Evolutionary conservation across 176 grass and related monocot species (phyloP).

Genomic region (Ensete ventricosum): DNA sequence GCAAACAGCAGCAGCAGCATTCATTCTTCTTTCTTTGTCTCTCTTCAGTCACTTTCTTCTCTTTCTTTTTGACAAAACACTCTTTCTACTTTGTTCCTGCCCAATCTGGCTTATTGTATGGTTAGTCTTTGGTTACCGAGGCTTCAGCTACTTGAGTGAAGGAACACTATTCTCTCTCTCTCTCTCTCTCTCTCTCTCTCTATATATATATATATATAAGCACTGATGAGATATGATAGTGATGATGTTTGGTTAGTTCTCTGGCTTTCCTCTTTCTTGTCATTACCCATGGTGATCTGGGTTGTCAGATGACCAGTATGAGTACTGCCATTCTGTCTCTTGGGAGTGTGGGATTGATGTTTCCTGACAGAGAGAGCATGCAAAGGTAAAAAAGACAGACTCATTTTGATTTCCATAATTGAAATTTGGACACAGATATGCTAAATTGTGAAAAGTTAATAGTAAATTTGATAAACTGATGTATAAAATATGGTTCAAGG

Average conservation of each 20-base stretch:
- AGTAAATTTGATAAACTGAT: too few relatives aligned
- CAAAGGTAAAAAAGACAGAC: neutral
- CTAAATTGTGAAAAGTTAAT: too few relatives aligned
- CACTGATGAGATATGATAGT: neutral
- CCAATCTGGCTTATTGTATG: neutral
- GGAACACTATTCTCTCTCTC: neutral
- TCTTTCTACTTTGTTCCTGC: conserved; percentile 43
- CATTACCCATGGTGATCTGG: conserved; percentile 52
- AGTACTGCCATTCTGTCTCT: conserved; percentile 54
- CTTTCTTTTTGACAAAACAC: conserved; percentile 21
- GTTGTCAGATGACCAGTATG: conserved; percentile 50
- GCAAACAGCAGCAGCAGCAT: conserved; percentile 1
- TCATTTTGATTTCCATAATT: too few relatives aligned
- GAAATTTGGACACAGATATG: too few relatives aligned
- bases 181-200: neutral
- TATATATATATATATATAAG: neutral
- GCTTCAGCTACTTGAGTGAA: neutral
- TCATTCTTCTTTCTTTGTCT: conserved; percentile 30
- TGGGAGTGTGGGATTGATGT: conserved; percentile 36
- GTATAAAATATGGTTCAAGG: too few relatives aligned
- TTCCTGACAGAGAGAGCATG: conserved; percentile 37
- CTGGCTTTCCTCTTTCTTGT: conserved; percentile 15
- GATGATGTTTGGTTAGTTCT: conserved; percentile 8
- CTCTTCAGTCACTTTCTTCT: conserved; percentile 9
- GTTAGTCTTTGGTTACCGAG: conserved; percentile 12